Conservation (phyloP, 2,329 filamentous ascomycete genomes). For the Colletotrichum godetiae region DNA sequence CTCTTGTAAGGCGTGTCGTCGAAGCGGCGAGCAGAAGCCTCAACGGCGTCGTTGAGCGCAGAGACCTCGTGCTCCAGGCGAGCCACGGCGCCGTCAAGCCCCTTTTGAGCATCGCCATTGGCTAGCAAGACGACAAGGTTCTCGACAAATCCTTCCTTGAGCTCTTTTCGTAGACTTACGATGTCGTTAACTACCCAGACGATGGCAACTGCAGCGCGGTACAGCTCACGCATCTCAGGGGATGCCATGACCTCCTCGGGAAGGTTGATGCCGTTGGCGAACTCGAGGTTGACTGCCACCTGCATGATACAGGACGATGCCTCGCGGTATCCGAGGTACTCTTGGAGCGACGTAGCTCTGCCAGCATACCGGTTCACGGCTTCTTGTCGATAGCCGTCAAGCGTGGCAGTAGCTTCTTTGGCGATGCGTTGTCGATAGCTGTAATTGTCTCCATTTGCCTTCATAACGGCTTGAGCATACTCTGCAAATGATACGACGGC, state of each 20-base stretch:
- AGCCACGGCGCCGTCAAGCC: not conserved
- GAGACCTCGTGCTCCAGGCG: constrained; percentile 6
- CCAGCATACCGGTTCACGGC: constrained; percentile 18
- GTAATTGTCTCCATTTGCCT: not conserved
- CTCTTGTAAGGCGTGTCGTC: not conserved
- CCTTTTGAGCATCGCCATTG: not conserved
- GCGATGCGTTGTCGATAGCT: constrained; percentile 10
- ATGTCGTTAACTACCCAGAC: constrained; percentile 27
- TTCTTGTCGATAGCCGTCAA: constrained; percentile 14
- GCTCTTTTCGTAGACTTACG: constrained; percentile 17
- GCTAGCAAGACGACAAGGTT: constrained; percentile 23
- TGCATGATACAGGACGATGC: constrained; percentile 26
- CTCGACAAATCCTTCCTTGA: constrained; percentile 26
- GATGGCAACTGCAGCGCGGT: constrained; percentile 14
- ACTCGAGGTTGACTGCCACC: constrained; percentile 19
- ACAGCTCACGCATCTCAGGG: constrained; percentile 13
- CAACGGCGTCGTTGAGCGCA: constrained; percentile 6
- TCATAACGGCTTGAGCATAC: not conserved
- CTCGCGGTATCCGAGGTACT: constrained; percentile 15
- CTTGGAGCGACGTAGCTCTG: not conserved
- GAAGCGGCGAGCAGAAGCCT: not conserved
- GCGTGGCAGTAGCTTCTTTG: constrained; percentile 2
- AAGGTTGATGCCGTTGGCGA: constrained; percentile 14
- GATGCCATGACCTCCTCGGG: constrained; percentile 22
- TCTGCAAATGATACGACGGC: constrained; percentile 10